Percentiles rank a stretch among this genome's conserved stretches.
phyloP scores from a whole-genome alignment of 331 rosid species.

The Stylosanthes scabra region DNA sequence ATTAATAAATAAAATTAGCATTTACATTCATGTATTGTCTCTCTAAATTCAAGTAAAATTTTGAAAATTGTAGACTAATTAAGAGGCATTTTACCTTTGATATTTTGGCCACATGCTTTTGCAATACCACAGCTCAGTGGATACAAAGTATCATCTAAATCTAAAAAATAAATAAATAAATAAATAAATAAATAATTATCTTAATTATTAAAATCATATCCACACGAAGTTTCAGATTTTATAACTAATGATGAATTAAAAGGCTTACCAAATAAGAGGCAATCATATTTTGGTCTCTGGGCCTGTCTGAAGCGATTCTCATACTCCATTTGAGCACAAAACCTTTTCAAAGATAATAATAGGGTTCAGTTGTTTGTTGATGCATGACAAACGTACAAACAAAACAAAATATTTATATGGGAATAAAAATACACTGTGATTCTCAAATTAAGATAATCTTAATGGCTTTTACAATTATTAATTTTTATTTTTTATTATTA shows the following conservation, averaged over 20 bases:
- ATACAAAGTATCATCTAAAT: constrained; percentile 88
- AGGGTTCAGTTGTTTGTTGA: constrained; percentile 35
- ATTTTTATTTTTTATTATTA: too few relatives aligned
- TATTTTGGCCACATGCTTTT: constrained; percentile 60
- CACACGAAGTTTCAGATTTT: constrained; percentile 29
- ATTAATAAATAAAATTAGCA: too few relatives aligned
- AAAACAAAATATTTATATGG: constrained; percentile 40
- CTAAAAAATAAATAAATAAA: constrained; percentile 49
- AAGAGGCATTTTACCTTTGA: constrained; percentile 58
- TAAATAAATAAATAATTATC: too few relatives aligned
- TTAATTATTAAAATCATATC: constrained; percentile 17
- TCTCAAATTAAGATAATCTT: constrained; percentile 30
- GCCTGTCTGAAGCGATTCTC: constrained; percentile 55
- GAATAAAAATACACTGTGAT: constrained; percentile 5
- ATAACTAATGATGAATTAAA: background rate
- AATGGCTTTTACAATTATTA: constrained; percentile 18
- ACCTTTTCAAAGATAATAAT: constrained; percentile 43
- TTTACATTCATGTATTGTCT: too few relatives aligned
- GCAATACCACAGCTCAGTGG: constrained; percentile 74
- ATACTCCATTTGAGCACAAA: constrained; percentile 65
- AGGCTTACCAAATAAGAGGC: constrained; percentile 77
- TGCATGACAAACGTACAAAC: constrained; percentile 30
- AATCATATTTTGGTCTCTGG: constrained; percentile 73
- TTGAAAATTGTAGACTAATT: background rate
- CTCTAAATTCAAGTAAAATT: too few relatives aligned